Conservation (phyloP, 345 rosid species). For the Gossypium herbaceum region DNA sequence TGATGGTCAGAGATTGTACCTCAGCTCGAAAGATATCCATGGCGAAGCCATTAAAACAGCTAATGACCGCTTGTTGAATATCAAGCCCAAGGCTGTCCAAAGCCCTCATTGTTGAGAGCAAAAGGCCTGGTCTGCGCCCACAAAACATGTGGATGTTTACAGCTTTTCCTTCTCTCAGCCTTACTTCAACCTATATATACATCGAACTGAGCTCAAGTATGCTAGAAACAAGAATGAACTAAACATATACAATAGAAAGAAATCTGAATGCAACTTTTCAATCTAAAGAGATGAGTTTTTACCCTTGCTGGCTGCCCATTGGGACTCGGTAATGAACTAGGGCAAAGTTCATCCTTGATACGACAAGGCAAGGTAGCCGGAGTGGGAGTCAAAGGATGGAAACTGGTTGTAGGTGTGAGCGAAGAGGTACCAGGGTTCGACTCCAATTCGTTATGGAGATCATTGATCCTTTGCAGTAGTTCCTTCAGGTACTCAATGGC, state of each 20-base stretch:
- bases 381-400: slow-evolving; percentile 80
- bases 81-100: slow-evolving; percentile 60
- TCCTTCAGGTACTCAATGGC: slow-evolving; percentile 91
- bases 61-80: slow-evolving; percentile 67
- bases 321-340: slow-evolving; percentile 67
- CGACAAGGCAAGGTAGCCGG: slow-evolving; percentile 61
- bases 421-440: slow-evolving; percentile 53
- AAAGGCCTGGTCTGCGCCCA: slow-evolving; percentile 59
- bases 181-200: slow-evolving; percentile 55
- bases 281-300: slow-evolving; percentile 6
- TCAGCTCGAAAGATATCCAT: slow-evolving; percentile 77
- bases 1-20: slow-evolving; percentile 32
- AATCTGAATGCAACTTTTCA: neutral
- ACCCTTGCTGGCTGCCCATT: slow-evolving; percentile 81
- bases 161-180: slow-evolving; percentile 72
- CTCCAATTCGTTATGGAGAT: slow-evolving; percentile 83
- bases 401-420: slow-evolving; percentile 48
- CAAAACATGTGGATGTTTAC: slow-evolving; percentile 85
- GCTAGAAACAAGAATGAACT: neutral
- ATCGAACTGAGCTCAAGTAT: neutral
- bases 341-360: slow-evolving; percentile 78
- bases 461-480: slow-evolving; percentile 89
- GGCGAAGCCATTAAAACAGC: slow-evolving; percentile 77
- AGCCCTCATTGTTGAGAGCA: slow-evolving; percentile 71
- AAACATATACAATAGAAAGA: neutral